Conservation (phyloP, 2,329 filamentous ascomycete species). For the Colletotrichum sp. region DNA sequence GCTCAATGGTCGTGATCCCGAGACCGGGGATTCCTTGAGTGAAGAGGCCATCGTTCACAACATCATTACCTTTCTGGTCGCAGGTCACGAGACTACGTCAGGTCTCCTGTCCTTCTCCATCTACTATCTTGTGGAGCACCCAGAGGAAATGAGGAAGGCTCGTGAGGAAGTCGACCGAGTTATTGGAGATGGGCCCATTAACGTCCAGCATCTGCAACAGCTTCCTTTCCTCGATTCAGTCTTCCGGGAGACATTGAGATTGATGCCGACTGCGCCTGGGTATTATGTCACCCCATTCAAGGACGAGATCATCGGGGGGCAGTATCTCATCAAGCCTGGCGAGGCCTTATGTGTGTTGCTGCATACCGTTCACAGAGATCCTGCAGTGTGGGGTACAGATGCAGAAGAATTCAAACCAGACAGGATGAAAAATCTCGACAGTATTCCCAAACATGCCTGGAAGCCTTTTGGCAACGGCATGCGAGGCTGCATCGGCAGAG, state of each 20-base stretch:
- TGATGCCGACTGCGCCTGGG: slow-evolving; percentile 28
- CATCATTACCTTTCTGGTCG: slow-evolving; percentile 73
- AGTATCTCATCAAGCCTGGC: slow-evolving; percentile 54
- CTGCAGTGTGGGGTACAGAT: slow-evolving; percentile 59
- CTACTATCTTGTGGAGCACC: slow-evolving; percentile 69
- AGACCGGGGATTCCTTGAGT: slow-evolving; percentile 65
- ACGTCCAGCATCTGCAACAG: slow-evolving; percentile 62
- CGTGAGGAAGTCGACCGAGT: slow-evolving; percentile 72
- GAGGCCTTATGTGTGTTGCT: slow-evolving; percentile 50
- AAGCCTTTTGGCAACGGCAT: slow-evolving; percentile 61
- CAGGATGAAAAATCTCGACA: slow-evolving; percentile 55
- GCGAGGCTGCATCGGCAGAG: slow-evolving; percentile 56
- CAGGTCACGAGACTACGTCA: slow-evolving; percentile 73
- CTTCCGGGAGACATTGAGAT: slow-evolving; percentile 57
- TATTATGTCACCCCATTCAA: slow-evolving; percentile 34
- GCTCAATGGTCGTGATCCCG: slow-evolving; percentile 66
- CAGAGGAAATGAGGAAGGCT: slow-evolving; percentile 61
- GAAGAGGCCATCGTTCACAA: slow-evolving; percentile 68
- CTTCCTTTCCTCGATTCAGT: slow-evolving; percentile 68
- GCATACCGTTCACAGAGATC: slow-evolving; percentile 57
- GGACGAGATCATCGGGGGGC: slow-evolving; percentile 52
- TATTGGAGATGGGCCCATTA: slow-evolving; percentile 61
- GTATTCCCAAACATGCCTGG: slow-evolving; percentile 36
- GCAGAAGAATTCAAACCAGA: slow-evolving; percentile 64
- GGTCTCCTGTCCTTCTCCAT: slow-evolving; percentile 70